Evolutionary conservation across 768 basidiomycete genomes (phyloP).

Genomic region (Psilocybe subaeruginosa): DNA sequence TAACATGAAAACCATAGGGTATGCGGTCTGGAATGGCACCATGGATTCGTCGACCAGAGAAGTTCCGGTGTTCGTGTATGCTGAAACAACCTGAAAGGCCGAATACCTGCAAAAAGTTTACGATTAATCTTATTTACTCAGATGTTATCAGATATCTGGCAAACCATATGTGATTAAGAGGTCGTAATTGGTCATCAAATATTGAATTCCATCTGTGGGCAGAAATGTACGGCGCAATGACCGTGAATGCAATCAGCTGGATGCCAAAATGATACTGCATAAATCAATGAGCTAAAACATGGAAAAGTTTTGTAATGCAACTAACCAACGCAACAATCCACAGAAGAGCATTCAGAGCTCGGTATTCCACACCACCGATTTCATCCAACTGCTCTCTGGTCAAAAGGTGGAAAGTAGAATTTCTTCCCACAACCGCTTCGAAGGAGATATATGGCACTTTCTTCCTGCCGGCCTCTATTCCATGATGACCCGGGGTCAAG

Average conservation of each 20-base stretch:
- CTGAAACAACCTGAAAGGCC: conserved; percentile 80
- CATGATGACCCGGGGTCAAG: conserved; percentile 45
- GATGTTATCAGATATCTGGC: conserved; percentile 10
- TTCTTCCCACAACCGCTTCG: conserved; percentile 81
- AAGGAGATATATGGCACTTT: conserved; percentile 84
- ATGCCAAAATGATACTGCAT: conserved; percentile 75
- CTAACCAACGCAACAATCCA: conserved; percentile 81
- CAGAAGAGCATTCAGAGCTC: conserved; percentile 77
- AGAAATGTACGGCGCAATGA: conserved; percentile 84
- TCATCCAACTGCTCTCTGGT: conserved; percentile 87
- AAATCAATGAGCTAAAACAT: neutral
- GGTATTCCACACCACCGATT: conserved; percentile 92
- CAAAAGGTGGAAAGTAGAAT: conserved; percentile 70
- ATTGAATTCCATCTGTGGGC: conserved; percentile 57
- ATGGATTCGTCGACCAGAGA: conserved; percentile 89
- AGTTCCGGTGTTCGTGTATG: conserved; percentile 88
- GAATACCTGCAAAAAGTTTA: conserved; percentile 63
- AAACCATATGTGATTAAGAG: conserved; percentile 69
- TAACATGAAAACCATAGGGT: conserved; percentile 76
- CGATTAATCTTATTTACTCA: neutral
- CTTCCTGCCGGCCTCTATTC: conserved; percentile 43
- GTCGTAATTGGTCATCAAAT: conserved; percentile 58
- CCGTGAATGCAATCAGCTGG: conserved; percentile 70
- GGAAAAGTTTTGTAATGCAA: conserved; percentile 8
- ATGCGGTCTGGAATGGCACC: conserved; percentile 88